phyloP scores from a whole-genome alignment of 1,284 basidiomycete genomes.

The Pisolithus thermaeus region DNA sequence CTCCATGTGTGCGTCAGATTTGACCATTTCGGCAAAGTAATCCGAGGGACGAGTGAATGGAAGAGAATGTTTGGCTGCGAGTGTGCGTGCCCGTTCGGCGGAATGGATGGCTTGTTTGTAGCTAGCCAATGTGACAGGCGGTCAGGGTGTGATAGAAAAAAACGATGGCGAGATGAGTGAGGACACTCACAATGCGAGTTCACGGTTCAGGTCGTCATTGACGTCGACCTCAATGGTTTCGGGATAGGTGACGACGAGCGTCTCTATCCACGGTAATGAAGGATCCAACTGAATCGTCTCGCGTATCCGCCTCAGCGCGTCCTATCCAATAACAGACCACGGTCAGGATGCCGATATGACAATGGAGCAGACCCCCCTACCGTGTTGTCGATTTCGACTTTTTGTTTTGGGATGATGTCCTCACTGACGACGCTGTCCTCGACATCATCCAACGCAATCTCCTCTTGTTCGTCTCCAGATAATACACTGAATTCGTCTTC shows the following conservation, averaged over 20 bases:
- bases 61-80: conserved; percentile 70
- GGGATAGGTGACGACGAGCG: conserved; percentile 70
- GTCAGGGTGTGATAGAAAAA: not conserved
- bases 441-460: conserved; percentile 63
- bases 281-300: conserved; percentile 74
- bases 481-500: conserved; percentile 28
- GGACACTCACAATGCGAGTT: conserved; percentile 83
- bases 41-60: conserved; percentile 92
- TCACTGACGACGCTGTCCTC: conserved; percentile 60
- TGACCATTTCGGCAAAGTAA: conserved; percentile 99
- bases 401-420: conserved; percentile 73
- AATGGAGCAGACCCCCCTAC: conserved; percentile 36
- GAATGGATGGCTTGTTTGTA: conserved; percentile 93
- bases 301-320: conserved; percentile 76
- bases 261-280: conserved; percentile 82
- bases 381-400: conserved; percentile 79
- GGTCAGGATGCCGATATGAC: conserved; percentile 2
- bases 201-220: conserved; percentile 86
- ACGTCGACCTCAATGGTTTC: conserved; percentile 75
- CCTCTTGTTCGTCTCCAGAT: conserved; percentile 34
- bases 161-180: not conserved
- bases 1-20: conserved; percentile 97
- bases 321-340: conserved; percentile 36
- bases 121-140: conserved; percentile 36
- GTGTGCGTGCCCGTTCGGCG: conserved; percentile 68